Evolutionary conservation across 2,329 filamentous ascomycete species (phyloP), one percentile per base, ranked within the genome.

Genomic region (Diaporthe eres): DNA sequence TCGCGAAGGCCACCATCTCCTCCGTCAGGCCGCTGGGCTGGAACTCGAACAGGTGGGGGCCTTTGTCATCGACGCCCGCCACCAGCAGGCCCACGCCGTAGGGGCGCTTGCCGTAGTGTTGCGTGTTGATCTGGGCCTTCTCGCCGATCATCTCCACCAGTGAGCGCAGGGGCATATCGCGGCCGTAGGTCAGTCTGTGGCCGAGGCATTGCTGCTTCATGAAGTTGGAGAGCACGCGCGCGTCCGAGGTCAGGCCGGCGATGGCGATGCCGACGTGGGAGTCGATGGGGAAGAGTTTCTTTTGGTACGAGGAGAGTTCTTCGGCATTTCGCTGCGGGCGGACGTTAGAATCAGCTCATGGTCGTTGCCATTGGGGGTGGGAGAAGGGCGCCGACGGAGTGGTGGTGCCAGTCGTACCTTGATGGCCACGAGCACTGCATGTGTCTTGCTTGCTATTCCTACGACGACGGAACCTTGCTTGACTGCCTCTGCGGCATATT

Each of bases 151-250:
- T 94, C 79, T 92, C 91, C 80, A 98, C 96, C 81, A 98, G 95
- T 78, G 94, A 94, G 82, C 95, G 93, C 83, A 98, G 89, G 44
- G 95, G 95, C 84, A 99, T 97, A 80, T 96, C 92, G 80, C 97
- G 96, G 86, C 95, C 96, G 88, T 98, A 98, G 75, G 95, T 98
- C 81, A 99, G 93, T 85, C 96, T 95, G 82, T 97, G 96, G 82
- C 95, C 94, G 82, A 99, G 95, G 78, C 95, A 98, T 88, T 98
- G 97, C 88, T 98, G 95, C 90, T 98, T 98, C 96, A 99, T 98
- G 90, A 98, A 99, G 92, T 99, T 99, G 90, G 96, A 98, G 81
- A 99, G 95, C 81, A 99, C 97, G 83, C 97, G 97, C 83, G 96
- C 97, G 86, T 99, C 97, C 76, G 96, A 98, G 80, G 97, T 97